Evolutionary conservation across 192 early-diverging fungal genomes (phyloP).

Genomic region (Funneliformis mosseae): DNA sequence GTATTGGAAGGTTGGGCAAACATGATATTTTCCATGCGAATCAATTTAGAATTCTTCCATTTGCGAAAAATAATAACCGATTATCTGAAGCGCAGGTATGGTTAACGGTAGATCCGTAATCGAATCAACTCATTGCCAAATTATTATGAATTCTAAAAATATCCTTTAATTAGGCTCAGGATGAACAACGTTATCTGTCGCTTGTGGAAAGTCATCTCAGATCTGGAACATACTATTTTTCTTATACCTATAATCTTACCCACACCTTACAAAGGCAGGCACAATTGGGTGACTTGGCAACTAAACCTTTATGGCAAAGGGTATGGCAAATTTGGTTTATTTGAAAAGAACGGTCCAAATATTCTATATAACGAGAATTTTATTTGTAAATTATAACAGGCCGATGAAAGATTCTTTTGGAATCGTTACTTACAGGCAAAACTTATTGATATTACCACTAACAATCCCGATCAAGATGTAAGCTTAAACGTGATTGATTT

Average conservation of each 20-base stretch:
- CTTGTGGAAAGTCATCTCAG: constrained; percentile 54
- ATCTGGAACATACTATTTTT: constrained; percentile 70
- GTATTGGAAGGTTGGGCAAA: constrained; percentile 59
- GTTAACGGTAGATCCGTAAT: neutral
- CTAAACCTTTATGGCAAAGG: constrained; percentile 55
- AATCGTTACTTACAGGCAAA: constrained; percentile 73
- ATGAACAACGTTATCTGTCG: constrained; percentile 52
- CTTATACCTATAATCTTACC: constrained; percentile 86
- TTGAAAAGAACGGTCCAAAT: neutral
- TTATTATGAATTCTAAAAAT: neutral
- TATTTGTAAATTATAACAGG: constrained; percentile 46
- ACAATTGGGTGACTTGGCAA: constrained; percentile 40
- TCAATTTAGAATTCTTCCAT: constrained; percentile 57
- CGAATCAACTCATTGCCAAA: neutral
- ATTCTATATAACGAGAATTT: neutral
- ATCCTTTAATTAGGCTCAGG: constrained; percentile 40
- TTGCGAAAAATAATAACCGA: constrained; percentile 40
- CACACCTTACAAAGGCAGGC: constrained; percentile 77
- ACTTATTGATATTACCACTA: constrained; percentile 62
- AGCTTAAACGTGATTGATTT: neutral
- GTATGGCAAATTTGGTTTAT: constrained; percentile 34
- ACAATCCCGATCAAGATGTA: constrained; percentile 49
- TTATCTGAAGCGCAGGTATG: constrained; percentile 52
- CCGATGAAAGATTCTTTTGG: constrained; percentile 96
- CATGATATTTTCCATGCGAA: constrained; percentile 70